These are phyloP conservation scores for Silene latifolia DNA, from an alignment of 148 eudicot species.

Conservation along the genomic window DNA sequence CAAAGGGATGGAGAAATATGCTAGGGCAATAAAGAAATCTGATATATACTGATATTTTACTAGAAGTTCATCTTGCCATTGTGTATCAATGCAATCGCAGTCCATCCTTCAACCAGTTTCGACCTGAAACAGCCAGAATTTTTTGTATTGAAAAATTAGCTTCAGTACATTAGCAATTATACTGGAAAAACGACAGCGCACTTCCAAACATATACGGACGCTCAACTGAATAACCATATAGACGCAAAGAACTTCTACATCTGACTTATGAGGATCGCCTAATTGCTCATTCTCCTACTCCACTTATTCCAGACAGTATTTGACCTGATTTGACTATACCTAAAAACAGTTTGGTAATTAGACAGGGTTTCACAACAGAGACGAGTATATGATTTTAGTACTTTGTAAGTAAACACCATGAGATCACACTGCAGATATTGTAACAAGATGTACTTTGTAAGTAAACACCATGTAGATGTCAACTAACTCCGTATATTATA, in stretches of 20 bases:
- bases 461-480: no score
- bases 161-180: neutral
- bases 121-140: conserved; percentile 29
- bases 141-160: neutral
- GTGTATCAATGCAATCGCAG: conserved; percentile 72
- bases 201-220: neutral
- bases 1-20: conserved; percentile 91
- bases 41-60: conserved; percentile 89
- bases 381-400: neutral
- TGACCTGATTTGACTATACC: neutral
- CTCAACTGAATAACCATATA: neutral
- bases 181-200: neutral
- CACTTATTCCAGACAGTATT: no score
- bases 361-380: neutral
- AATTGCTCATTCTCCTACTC: no score
- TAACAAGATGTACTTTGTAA: no score
- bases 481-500: no score
- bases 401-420: no score
- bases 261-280: no score
- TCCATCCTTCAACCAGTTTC: conserved; percentile 45
- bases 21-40: conserved; percentile 81
- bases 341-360: neutral
- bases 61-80: conserved; percentile 77
- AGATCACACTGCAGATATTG: no score
- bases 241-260: no score